These are phyloP conservation scores for Abrus pulchellus DNA, from an alignment of 306 rosid genomes.

Conservation along the genomic window DNA sequence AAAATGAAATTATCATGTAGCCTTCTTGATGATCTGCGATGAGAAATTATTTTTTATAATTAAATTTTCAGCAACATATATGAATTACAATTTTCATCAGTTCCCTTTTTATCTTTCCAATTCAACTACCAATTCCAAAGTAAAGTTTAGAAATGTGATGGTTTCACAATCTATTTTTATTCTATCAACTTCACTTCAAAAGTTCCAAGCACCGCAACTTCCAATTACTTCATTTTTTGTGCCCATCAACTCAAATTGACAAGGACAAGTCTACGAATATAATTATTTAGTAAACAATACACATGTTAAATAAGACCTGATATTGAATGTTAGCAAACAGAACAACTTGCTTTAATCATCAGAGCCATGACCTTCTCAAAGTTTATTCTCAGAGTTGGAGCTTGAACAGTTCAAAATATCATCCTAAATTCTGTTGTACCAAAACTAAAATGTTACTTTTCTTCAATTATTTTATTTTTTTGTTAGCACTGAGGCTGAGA, in stretches of 20 bases:
- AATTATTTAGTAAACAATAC: neutral
- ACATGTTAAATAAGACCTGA: neutral
- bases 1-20: too few relatives aligned
- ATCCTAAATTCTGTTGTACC: too few relatives aligned
- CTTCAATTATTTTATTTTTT: too few relatives aligned
- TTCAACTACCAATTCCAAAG: constrained; percentile 8
- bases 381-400: constrained; percentile 11
- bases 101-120: constrained; percentile 9
- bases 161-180: constrained; percentile 14
- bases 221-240: neutral
- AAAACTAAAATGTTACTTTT: too few relatives aligned
- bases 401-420: neutral
- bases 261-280: neutral
- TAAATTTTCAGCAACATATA: neutral
- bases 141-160: neutral
- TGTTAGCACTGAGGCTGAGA: neutral
- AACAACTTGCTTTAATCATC: neutral
- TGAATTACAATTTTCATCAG: neutral
- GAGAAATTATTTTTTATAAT: too few relatives aligned
- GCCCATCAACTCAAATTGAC: constrained; percentile 8
- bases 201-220: neutral
- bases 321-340: neutral
- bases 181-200: neutral
- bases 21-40: too few relatives aligned
- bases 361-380: neutral